Evolutionary conservation across 2,329 filamentous ascomycete genomes (phyloP).

Genomic region (Penicillium glabrum): DNA sequence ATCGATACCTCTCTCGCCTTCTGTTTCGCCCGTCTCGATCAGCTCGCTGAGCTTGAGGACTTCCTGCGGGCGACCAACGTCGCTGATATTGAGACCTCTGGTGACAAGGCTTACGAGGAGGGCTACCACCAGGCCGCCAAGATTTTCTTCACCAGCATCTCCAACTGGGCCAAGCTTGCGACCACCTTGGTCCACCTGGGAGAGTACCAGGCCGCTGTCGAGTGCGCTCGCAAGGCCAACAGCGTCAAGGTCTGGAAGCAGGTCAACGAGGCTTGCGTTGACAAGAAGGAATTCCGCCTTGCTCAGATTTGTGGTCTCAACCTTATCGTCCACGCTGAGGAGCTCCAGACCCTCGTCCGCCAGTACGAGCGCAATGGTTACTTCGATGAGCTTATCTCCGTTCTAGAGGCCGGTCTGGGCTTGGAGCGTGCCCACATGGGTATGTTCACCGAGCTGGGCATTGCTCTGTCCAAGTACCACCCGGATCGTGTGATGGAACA

Average conservation of each 20-base stretch:
- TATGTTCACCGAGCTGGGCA: conserved; percentile 91
- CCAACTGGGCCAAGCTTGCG: conserved; percentile 98
- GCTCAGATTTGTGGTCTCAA: conserved; percentile 99
- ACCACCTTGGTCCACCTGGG: conserved; percentile 96
- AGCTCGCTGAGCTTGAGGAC: conserved; percentile 90
- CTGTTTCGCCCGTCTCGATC: conserved; percentile 86
- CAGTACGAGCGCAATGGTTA: conserved; percentile 97
- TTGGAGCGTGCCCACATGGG: conserved; percentile 93
- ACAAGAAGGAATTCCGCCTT: conserved; percentile 97
- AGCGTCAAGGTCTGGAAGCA: conserved; percentile 99
- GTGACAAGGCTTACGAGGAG: conserved; percentile 96
- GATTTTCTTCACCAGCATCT: conserved; percentile 98
- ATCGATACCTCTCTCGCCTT: conserved; percentile 95
- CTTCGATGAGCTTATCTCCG: conserved; percentile 94
- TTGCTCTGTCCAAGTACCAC: conserved; percentile 90
- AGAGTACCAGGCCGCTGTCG: conserved; percentile 96
- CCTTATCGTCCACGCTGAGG: conserved; percentile 95
- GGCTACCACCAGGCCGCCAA: conserved; percentile 94
- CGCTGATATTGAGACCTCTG: conserved; percentile 91
- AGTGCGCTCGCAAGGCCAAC: conserved; percentile 97
- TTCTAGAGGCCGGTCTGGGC: conserved; percentile 92
- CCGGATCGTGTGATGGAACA: conserved; percentile 98
- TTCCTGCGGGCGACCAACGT: conserved; percentile 93
- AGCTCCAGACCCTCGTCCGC: conserved; percentile 87
- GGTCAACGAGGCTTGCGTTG: conserved; percentile 92